Evolutionary conservation across 805 yeast genomes (phyloP).

Genomic region (Peterozyma toletana): DNA sequence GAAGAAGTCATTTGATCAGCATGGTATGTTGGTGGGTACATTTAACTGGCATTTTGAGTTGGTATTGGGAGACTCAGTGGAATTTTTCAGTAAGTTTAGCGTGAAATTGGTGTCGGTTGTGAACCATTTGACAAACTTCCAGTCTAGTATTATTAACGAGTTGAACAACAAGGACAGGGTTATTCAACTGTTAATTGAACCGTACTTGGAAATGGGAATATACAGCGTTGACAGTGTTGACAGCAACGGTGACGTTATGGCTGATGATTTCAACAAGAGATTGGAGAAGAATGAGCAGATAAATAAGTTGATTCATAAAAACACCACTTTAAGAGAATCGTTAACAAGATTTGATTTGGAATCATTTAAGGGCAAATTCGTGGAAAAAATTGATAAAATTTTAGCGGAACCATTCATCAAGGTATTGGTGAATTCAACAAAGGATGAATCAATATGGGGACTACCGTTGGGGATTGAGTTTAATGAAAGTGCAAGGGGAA

Average conservation of each 20-base stretch:
- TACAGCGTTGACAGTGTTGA: conserved; percentile 1
- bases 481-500: too few relatives aligned
- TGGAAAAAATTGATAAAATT: neutral
- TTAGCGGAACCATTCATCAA: neutral
- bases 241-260: neutral
- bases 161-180: conserved; percentile 8
- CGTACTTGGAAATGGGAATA: conserved; percentile 3
- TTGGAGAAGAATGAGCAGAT: conserved; percentile 6
- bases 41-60: too few relatives aligned
- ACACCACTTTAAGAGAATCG: conserved; percentile 1
- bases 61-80: neutral
- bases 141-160: neutral
- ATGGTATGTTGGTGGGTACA: too few relatives aligned
- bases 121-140: neutral
- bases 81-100: neutral
- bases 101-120: neutral
- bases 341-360: conserved; percentile 1
- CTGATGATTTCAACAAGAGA: conserved; percentile 1
- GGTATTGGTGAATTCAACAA: too few relatives aligned
- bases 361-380: too few relatives aligned
- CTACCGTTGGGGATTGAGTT: too few relatives aligned
- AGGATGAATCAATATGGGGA: too few relatives aligned
- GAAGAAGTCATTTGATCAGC: conserved; percentile 1
- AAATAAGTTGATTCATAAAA: conserved; percentile 7
- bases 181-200: conserved; percentile 6